Percentiles rank a stretch among this genome's conserved stretches.
Evolutionary conservation across 2,329 filamentous ascomycete species (phyloP).

Genomic region (Bipolaris zeicola): DNA sequence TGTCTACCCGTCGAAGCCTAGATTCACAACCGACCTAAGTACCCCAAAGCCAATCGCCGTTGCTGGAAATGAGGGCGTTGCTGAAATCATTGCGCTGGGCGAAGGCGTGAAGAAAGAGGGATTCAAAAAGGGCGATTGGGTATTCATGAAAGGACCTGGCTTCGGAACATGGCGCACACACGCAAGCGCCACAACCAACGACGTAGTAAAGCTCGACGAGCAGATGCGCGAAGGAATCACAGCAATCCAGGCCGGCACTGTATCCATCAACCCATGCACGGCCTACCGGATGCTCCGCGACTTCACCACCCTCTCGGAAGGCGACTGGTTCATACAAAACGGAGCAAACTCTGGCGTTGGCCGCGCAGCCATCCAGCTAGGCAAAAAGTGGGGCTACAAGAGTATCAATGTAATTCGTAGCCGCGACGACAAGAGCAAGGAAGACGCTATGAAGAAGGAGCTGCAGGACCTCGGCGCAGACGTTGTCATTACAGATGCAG

Average conservation of each 20-base stretch:
- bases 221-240: slow-evolving; percentile 72
- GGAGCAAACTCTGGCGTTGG: slow-evolving; percentile 95
- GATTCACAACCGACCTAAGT: slow-evolving; percentile 76
- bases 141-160: slow-evolving; percentile 80
- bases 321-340: slow-evolving; percentile 97
- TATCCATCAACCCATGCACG: slow-evolving; percentile 90
- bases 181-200: slow-evolving; percentile 66
- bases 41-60: slow-evolving; percentile 77
- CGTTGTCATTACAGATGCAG: slow-evolving; percentile 66
- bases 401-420: slow-evolving; percentile 89
- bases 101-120: slow-evolving; percentile 59
- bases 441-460: slow-evolving; percentile 67
- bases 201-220: slow-evolving; percentile 72
- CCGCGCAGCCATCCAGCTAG: slow-evolving; percentile 87
- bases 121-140: slow-evolving; percentile 84
- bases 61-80: slow-evolving; percentile 89
- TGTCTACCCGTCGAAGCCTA: slow-evolving; percentile 85
- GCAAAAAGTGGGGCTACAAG: slow-evolving; percentile 81
- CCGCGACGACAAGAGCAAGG: slow-evolving; percentile 72
- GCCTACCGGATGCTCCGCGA: slow-evolving; percentile 92
- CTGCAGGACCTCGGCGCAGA: slow-evolving; percentile 66
- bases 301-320: slow-evolving; percentile 70
- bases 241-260: slow-evolving; percentile 80
- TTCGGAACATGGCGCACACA: slow-evolving; percentile 97
- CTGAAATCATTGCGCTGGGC: slow-evolving; percentile 79